Base-by-base conservation (phyloP, 306 rosid genomes). In the Prunus davidiana region DNA sequence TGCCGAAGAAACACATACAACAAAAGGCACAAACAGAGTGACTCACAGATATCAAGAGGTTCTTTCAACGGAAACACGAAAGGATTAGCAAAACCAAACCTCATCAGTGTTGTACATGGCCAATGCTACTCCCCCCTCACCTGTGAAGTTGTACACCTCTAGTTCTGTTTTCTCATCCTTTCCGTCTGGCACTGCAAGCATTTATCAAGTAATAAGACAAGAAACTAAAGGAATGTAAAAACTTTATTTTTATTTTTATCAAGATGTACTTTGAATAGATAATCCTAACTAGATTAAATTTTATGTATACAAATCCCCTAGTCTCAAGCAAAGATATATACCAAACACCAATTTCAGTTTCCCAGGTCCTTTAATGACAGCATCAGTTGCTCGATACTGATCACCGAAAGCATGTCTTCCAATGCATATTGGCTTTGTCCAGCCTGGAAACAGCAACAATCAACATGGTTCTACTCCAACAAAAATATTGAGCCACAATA, bases 341-440 rank as follows among this genome's bases (percentile, higher is more conserved):
- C 99, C 99, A 86, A 88, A 95, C 65, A 92, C 92, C 82, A 95
- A 65, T 83, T 89, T 90, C 87, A 95, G 74, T 86, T 84, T 88
- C 64, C 99, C 99, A 73, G 99, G 77, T 84, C 99, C 99, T 79
- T 89, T 84, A 69, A 92, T 89, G 49, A 95, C 97, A 62, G 96
- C 15, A 81, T 95, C 99, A 86, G 97, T 92, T 60, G 99, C 97
- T 82, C 88, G 77, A 68, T 95, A 95, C 86, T 95, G 99, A 73
- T 95, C 99, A 52, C 99, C 99, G 76, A 95, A 95, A 63, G 99
- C 99, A 87, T 95, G 99, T 76, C 99, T 91, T 82, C 99, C 99
- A 47, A 95, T 92, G 82, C 99, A 95, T 74, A 95, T 95, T 47
- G 97, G 81, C 88, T 89, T 92, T 12, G 91, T 92, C 99, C 99